Conservation (phyloP, 306 rosid species). For the Fragaria iinumae region DNA sequence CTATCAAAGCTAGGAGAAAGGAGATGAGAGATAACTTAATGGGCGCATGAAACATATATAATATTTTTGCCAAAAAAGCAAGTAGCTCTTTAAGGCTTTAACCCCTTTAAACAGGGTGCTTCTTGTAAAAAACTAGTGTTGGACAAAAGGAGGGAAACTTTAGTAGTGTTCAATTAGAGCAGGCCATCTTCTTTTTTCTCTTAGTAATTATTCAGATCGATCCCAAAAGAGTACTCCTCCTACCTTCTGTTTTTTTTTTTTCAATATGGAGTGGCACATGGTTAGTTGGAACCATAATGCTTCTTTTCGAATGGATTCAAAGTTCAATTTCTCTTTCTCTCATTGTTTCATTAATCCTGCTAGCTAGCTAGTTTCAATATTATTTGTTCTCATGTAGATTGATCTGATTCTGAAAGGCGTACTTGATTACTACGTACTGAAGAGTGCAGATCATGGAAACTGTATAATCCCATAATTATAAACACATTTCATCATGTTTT, state of each 20-base stretch:
- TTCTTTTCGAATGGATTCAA: conserved; percentile 12
- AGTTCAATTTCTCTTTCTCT: conserved; percentile 2
- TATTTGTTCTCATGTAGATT: neutral
- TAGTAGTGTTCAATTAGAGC: conserved; percentile 9
- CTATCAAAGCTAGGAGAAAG: neutral
- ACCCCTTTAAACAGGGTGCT: conserved; percentile 26
- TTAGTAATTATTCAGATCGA: conserved; percentile 20
- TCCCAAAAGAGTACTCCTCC: conserved; percentile 3
- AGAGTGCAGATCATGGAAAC: neutral
- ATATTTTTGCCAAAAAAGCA: conserved; percentile 2
- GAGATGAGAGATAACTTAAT: neutral
- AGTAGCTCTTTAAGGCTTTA: neutral
- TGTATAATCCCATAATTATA: neutral
- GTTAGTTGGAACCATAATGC: conserved; percentile 28
- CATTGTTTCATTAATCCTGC: neutral
- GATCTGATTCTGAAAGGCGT: neutral
- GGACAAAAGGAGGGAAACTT: conserved; percentile 37
- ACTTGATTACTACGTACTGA: neutral
- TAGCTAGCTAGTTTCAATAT: too few species aligned
- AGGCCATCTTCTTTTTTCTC: conserved; percentile 15
- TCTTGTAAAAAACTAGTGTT: conserved; percentile 18
- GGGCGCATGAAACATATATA: conserved; percentile 1
- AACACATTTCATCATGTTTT: neutral
- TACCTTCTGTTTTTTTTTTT: neutral
- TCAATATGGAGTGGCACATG: conserved; percentile 29